Evolutionary conservation across 495 filamentous ascomycete species (phyloP).

Genomic region (Chlorociboria aeruginascens): DNA sequence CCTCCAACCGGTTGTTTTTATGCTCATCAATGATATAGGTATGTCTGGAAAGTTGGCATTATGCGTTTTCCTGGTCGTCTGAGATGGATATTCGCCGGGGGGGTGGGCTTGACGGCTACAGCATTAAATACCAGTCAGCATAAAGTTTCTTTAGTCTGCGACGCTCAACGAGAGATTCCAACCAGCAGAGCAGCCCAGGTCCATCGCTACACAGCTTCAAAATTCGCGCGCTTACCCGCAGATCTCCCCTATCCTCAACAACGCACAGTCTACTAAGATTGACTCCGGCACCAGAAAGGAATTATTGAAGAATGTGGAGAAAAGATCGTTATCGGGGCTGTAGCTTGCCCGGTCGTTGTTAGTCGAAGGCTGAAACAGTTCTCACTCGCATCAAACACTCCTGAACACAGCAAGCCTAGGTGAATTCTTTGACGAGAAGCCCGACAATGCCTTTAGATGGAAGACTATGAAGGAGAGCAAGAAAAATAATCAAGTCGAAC

Average conservation of each 20-base stretch:
- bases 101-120: not conserved
- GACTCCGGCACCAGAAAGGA: not conserved
- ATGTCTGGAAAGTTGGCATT: constrained; percentile 3
- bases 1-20: constrained; percentile 1
- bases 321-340: constrained; percentile 2
- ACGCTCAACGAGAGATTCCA: constrained; percentile 3
- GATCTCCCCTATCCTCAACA: not conserved
- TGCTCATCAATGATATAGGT: constrained; percentile 12
- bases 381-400: constrained; percentile 8
- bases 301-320: constrained; percentile 1
- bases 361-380: constrained; percentile 14
- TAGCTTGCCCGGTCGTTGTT: constrained; percentile 7
- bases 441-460: not conserved
- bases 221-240: not conserved
- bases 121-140: constrained; percentile 6
- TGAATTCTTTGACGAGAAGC: not conserved
- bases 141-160: constrained; percentile 9
- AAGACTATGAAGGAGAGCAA: not conserved
- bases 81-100: not conserved
- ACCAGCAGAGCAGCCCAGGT: not conserved
- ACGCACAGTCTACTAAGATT: not conserved
- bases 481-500: not conserved
- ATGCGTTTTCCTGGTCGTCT: constrained; percentile 5
- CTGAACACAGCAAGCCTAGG: not conserved
- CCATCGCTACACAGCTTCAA: not conserved